These are phyloP conservation scores for Colletotrichum sp. DNA, from an alignment of 2,329 filamentous ascomycete species.

Conservation along the genomic window DNA sequence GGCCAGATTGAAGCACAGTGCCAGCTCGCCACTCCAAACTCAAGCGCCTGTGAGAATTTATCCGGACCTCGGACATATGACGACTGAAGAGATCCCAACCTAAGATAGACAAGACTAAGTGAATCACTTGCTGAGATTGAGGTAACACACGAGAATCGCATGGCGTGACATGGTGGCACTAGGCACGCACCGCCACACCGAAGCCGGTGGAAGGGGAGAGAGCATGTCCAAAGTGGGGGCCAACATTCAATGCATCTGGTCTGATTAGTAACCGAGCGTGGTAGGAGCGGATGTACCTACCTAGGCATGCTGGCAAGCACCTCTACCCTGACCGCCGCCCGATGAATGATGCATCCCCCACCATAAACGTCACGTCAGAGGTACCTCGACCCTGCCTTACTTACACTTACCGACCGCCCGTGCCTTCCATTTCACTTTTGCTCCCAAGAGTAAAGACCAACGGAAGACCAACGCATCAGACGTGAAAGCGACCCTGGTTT, in stretches of 20 bases:
- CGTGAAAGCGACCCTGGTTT: background rate
- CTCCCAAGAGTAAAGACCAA: background rate
- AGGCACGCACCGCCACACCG: constrained; percentile 13
- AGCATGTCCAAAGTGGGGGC: background rate
- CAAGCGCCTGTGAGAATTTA: background rate
- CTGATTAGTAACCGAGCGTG: constrained; percentile 5
- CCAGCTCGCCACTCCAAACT: background rate
- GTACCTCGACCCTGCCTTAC: background rate
- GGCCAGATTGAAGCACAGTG: background rate
- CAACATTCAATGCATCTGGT: background rate
- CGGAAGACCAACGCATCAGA: background rate
- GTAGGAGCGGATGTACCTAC: background rate
- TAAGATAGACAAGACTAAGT: background rate
- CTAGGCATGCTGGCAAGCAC: background rate
- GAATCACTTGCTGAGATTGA: background rate
- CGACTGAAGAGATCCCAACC: background rate
- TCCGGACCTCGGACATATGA: background rate
- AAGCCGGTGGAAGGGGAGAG: constrained; percentile 14
- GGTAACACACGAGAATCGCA: background rate
- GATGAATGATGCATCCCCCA: background rate
- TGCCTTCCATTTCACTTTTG: background rate
- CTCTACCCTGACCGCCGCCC: background rate
- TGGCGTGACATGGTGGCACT: background rate
- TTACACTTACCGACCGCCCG: background rate
- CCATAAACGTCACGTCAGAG: constrained; percentile 6